phyloP scores from a whole-genome alignment of 208 protist species.

The Leishmania major region DNA sequence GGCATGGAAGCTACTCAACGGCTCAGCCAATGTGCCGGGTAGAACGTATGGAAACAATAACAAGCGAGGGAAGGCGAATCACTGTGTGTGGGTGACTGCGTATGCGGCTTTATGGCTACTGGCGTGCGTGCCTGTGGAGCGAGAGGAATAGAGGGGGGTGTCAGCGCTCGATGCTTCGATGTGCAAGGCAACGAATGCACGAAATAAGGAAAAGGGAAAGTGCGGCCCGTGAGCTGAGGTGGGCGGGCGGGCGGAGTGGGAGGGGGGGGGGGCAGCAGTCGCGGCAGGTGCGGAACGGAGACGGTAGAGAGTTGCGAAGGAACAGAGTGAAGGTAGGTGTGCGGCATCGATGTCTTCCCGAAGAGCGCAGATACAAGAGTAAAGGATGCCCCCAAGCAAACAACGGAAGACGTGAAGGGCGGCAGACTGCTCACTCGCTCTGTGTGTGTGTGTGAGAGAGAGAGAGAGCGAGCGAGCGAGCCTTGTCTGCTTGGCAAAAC shows the following conservation, averaged over 20 bases:
- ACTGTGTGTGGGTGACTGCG: neutral
- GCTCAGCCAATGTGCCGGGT: neutral
- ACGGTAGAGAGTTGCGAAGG: neutral
- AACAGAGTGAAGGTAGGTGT: neutral
- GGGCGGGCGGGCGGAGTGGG: neutral
- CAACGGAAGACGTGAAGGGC: neutral
- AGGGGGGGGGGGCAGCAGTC: neutral
- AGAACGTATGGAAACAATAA: too few species aligned
- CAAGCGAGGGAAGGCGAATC: neutral
- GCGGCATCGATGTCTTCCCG: neutral
- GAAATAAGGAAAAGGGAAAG: neutral
- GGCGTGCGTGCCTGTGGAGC: neutral
- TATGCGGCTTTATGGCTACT: neutral
- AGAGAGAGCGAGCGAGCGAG: neutral
- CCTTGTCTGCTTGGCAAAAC: neutral
- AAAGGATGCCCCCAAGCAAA: neutral
- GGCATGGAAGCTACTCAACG: constrained; percentile 15
- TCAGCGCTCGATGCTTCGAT: neutral
- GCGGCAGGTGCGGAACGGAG: neutral
- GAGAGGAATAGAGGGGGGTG: neutral
- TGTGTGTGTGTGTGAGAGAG: neutral
- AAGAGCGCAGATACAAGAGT: neutral
- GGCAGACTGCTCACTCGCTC: neutral
- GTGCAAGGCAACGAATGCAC: neutral
- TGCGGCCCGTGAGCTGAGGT: neutral